Evolutionary conservation across 306 rosid species (phyloP).

Genomic region (Sesbania bispinosa): DNA sequence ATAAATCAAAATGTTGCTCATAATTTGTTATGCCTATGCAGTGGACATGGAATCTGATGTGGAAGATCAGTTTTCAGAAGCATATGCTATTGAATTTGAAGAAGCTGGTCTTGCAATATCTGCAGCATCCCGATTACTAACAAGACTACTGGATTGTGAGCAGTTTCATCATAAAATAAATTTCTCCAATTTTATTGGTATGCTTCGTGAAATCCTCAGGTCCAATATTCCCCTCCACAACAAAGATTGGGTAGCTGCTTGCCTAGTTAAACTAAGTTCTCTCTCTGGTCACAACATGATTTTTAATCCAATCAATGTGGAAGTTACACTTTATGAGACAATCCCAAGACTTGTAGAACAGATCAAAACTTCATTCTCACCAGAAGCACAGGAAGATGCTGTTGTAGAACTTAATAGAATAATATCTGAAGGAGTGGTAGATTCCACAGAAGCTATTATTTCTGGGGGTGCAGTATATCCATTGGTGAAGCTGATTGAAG

Average conservation of each 20-base stretch:
- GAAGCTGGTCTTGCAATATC: slow-evolving; percentile 92
- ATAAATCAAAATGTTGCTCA: slow-evolving; percentile 15
- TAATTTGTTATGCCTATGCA: slow-evolving; percentile 1
- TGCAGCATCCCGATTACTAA: slow-evolving; percentile 71
- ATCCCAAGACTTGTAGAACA: slow-evolving; percentile 79
- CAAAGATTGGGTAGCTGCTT: slow-evolving; percentile 89
- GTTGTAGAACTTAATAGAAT: slow-evolving; percentile 73
- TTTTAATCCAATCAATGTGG: slow-evolving; percentile 53
- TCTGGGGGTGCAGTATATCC: slow-evolving; percentile 56
- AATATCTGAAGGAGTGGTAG: slow-evolving; percentile 71
- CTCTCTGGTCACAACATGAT: not conserved
- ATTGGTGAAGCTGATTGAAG: slow-evolving; percentile 70
- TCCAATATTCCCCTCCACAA: slow-evolving; percentile 53
- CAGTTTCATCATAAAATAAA: slow-evolving; percentile 45
- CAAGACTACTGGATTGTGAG: slow-evolving; percentile 56
- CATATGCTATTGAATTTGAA: slow-evolving; percentile 62
- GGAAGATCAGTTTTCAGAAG: slow-evolving; percentile 54
- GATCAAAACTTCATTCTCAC: slow-evolving; percentile 56
- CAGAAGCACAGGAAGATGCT: slow-evolving; percentile 61
- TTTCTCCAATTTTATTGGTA: slow-evolving; percentile 40
- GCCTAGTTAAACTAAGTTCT: slow-evolving; percentile 70
- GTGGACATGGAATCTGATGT: slow-evolving; percentile 49
- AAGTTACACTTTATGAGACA: slow-evolving; percentile 72
- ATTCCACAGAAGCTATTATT: slow-evolving; percentile 56
- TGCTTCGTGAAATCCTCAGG: slow-evolving; percentile 65